phyloP scores from a whole-genome alignment of 352 stramenopile species.

The Peronosclerospora sorghi region DNA sequence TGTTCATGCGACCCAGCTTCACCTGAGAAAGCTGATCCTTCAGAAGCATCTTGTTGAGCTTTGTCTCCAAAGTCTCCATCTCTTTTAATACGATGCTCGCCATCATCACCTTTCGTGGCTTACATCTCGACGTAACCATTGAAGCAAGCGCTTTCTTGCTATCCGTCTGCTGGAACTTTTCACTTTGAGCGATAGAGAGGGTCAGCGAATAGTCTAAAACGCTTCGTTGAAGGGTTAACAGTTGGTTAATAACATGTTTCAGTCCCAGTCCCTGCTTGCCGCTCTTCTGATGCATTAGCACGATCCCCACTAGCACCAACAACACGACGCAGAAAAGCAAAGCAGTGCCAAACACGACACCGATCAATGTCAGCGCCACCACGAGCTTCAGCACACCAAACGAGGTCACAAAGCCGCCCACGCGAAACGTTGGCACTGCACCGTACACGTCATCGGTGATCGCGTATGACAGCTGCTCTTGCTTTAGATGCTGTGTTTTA shows the following conservation, averaged over 20 bases:
- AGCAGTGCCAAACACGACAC: slow-evolving; percentile 28
- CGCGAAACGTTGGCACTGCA: slow-evolving; percentile 20
- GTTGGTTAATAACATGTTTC: slow-evolving; percentile 9
- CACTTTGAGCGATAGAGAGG: slow-evolving; percentile 40
- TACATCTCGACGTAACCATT: slow-evolving; percentile 8
- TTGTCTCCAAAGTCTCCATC: slow-evolving; percentile 1
- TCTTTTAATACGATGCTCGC: slow-evolving; percentile 16
- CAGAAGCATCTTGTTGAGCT: slow-evolving; percentile 9
- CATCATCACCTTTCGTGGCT: slow-evolving; percentile 20
- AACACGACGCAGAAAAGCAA: slow-evolving; percentile 28
- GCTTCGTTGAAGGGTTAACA: slow-evolving; percentile 29
- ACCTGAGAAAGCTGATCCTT: no score
- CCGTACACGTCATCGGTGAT: slow-evolving; percentile 17
- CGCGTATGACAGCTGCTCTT: slow-evolving; percentile 23
- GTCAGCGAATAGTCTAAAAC: slow-evolving; percentile 46
- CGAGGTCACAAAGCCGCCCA: slow-evolving; percentile 27
- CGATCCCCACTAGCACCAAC: slow-evolving; percentile 12
- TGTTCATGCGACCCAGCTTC: slow-evolving; percentile 4
- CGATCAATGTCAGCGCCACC: slow-evolving; percentile 12
- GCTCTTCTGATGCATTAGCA: slow-evolving; percentile 8
- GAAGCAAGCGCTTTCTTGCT: slow-evolving; percentile 18
- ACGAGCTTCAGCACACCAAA: slow-evolving; percentile 24
- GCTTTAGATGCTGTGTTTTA: slow-evolving; percentile 23
- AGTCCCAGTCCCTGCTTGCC: slow-evolving; percentile 10
- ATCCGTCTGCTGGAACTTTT: slow-evolving; percentile 3